Evolutionary conservation across 306 rosid genomes (phyloP), one percentile per base, ranked within the genome.

Genomic region (Delonix regia): DNA sequence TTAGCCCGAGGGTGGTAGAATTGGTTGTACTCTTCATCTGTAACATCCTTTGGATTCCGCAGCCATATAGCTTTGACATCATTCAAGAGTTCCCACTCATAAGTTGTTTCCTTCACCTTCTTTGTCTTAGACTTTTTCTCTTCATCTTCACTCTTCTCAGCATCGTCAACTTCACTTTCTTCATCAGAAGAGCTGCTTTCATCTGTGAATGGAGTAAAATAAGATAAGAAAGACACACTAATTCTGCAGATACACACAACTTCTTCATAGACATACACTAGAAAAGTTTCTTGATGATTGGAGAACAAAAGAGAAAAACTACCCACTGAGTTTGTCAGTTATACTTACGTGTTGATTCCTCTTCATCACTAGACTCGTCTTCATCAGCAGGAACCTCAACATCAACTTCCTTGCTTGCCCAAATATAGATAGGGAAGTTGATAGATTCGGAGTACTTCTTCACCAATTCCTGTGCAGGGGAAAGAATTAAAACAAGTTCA

Each of bases 21-120:
- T 84, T 96, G 93, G 69, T 76, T 51, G 79, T 96, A 96, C 88
- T 96, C 99, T 82, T 96, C 99, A 0, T 96, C 99, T 0, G 99
- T 91, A 75, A 96, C 99, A 71, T 96, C 99, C 92, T 96, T 96
- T 5, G 99, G 99, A 85, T 55, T 96, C 49, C 99, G 92, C 85
- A 96, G 85, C 99, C 99, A 96, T 77, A 96, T 91, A 48, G 99
- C 99, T 84, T 96, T 96, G 64, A 96, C 98, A 79, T 96, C 96
- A 79, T 96, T 96, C 71, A 96, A 81, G 80, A 96, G 94, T 73
- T 96, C 99, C 99, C 99, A 96, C 64, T 91, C 98, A 19, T 81
- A 81, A 73, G 91, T 93, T 61, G 93, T 96, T 91, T 96, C 99
- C 80, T 91, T 93, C 55, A 91, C 85, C 5, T 52, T 93, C 92